Evolutionary conservation across 768 basidiomycete genomes (phyloP).

Genomic region (Russula griseocarnosa): DNA sequence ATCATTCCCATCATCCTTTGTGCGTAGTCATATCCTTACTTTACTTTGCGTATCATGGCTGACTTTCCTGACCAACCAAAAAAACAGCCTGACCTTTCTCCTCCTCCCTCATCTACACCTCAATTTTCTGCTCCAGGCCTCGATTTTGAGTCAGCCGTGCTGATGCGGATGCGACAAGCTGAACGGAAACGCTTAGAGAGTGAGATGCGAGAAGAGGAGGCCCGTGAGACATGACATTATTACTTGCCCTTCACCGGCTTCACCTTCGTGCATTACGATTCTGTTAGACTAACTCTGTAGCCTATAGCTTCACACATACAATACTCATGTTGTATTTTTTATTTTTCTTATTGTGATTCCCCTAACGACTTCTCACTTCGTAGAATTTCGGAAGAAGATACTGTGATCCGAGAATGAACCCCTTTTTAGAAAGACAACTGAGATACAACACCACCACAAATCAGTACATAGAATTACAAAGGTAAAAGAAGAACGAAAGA

Average conservation of each 20-base stretch:
- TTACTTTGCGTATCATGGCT: no score
- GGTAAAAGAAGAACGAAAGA: neutral
- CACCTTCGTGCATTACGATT: neutral
- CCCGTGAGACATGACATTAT: slow-evolving; percentile 34
- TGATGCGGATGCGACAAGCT: slow-evolving; percentile 77
- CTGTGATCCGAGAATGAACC: neutral
- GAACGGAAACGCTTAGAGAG: slow-evolving; percentile 72
- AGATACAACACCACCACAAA: slow-evolving; percentile 16
- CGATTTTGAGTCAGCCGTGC: slow-evolving; percentile 75
- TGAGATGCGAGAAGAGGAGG: slow-evolving; percentile 71
- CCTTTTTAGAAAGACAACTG: neutral
- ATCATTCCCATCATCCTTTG: slow-evolving; percentile 21
- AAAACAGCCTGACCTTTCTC: slow-evolving; percentile 14
- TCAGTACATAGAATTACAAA: slow-evolving; percentile 22
- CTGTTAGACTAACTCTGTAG: neutral
- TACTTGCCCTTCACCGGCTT: neutral
- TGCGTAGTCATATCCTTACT: neutral
- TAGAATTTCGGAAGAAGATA: neutral
- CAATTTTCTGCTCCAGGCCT: slow-evolving; percentile 38
- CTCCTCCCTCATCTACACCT: slow-evolving; percentile 30
- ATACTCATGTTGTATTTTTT: neutral
- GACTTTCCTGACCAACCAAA: neutral
- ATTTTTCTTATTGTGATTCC: neutral
- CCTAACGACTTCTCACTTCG: neutral
- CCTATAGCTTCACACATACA: neutral